Conservation (phyloP, 306 rosid genomes). For the Benincasa hispida region DNA sequence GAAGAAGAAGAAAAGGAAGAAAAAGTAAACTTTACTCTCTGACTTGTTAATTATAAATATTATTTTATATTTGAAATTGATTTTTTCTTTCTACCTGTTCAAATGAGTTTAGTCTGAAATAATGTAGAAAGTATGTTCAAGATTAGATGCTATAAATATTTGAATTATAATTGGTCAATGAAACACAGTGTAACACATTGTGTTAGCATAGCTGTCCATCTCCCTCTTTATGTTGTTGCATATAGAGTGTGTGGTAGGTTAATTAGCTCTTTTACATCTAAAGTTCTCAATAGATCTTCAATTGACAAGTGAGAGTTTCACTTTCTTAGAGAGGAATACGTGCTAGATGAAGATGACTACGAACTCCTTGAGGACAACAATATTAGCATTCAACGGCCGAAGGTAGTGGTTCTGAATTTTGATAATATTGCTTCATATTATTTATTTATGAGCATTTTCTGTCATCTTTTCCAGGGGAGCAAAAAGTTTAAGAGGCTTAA, state of each 20-base stretch:
- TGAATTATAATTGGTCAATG: neutral
- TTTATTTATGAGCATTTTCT: neutral
- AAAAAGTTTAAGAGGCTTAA: constrained; percentile 81
- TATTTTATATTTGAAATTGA: neutral
- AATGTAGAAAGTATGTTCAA: neutral
- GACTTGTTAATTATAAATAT: neutral
- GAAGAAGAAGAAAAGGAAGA: constrained; percentile 89
- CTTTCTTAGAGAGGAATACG: constrained; percentile 69
- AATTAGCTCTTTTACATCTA: neutral
- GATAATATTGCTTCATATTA: neutral
- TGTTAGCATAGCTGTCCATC: neutral
- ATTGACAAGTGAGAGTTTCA: constrained; percentile 1
- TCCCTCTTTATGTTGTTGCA: neutral
- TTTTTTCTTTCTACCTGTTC: neutral
- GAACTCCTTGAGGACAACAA: constrained; percentile 88
- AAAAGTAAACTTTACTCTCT: constrained; percentile 35
- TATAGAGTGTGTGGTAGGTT: neutral
- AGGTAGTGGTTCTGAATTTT: constrained; percentile 58
- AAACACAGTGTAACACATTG: neutral
- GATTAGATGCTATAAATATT: neutral
- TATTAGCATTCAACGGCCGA: constrained; percentile 71
- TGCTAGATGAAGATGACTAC: constrained; percentile 93
- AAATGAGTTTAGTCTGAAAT: neutral
- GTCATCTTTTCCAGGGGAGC: constrained; percentile 35
- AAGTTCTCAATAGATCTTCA: neutral